Percentiles rank a stretch among this genome's conserved stretches.
Conservation (phyloP, 768 basidiomycete genomes). For the Zangia roseola region DNA sequence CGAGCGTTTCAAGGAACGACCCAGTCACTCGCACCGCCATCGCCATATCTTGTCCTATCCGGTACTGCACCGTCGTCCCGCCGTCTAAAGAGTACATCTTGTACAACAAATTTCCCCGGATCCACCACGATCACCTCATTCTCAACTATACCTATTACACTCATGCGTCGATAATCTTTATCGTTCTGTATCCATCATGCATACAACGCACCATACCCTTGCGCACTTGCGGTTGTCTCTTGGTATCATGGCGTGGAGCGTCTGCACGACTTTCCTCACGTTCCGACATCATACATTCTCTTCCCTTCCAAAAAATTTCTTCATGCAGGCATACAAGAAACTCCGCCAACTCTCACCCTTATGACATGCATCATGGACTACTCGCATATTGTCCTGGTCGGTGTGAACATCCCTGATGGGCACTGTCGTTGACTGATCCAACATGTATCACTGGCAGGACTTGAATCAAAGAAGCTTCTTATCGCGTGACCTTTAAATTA, state of each 20-base stretch:
- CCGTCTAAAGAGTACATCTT: slow-evolving; percentile 19
- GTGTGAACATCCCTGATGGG: slow-evolving; percentile 13
- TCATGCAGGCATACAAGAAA: slow-evolving; percentile 25
- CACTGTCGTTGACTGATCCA: slow-evolving; percentile 17
- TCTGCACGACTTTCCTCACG: slow-evolving; percentile 11
- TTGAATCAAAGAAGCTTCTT: slow-evolving; percentile 19
- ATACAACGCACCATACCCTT: slow-evolving; percentile 28
- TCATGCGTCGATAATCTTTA: slow-evolving; percentile 31
- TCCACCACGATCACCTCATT: slow-evolving; percentile 12
- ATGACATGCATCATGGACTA: slow-evolving; percentile 31
- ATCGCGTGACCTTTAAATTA: slow-evolving; percentile 24
- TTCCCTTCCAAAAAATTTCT: slow-evolving; percentile 10
- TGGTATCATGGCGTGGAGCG: slow-evolving; percentile 16
- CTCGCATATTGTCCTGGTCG: slow-evolving; percentile 25
- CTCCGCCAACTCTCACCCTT: slow-evolving; percentile 10
- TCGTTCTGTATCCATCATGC: slow-evolving; percentile 36
- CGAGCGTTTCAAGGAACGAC: slow-evolving; percentile 9
- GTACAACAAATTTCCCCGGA: slow-evolving; percentile 19
- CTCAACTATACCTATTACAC: slow-evolving; percentile 26
- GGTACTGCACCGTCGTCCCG: slow-evolving; percentile 4
- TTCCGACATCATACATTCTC: slow-evolving; percentile 13
- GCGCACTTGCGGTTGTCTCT: slow-evolving; percentile 17
- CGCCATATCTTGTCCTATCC: slow-evolving; percentile 1
- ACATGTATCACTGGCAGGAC: slow-evolving; percentile 18
- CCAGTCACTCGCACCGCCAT: not conserved